These are phyloP conservation scores for Dothidotthia symphoricarpi DNA, from an alignment of 2,329 filamentous ascomycete species.

Conservation along the genomic window DNA sequence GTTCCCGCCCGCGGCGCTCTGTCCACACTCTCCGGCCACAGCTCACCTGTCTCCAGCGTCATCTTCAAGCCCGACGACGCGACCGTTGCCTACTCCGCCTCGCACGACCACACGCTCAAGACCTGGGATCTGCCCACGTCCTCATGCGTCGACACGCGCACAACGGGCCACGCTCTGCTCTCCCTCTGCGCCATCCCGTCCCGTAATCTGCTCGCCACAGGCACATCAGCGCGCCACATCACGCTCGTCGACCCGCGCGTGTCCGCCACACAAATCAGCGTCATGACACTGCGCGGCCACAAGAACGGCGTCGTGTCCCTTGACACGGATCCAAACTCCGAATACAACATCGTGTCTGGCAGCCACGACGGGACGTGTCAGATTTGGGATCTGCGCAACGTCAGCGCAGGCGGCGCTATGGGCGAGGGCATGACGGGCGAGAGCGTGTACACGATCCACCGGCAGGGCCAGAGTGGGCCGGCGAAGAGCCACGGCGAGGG, in stretches of 20 bases:
- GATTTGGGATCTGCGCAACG: slow-evolving; percentile 87
- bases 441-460: slow-evolving; percentile 73
- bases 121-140: slow-evolving; percentile 88
- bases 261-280: slow-evolving; percentile 70
- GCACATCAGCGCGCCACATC: slow-evolving; percentile 82
- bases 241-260: slow-evolving; percentile 89
- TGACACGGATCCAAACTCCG: slow-evolving; percentile 62
- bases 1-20: slow-evolving; percentile 77
- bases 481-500: slow-evolving; percentile 70
- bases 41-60: slow-evolving; percentile 71
- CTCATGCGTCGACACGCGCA: slow-evolving; percentile 74
- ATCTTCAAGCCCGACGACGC: slow-evolving; percentile 82
- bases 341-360: slow-evolving; percentile 82
- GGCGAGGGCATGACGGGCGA: slow-evolving; percentile 58
- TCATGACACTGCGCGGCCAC: slow-evolving; percentile 90
- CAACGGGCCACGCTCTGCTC: slow-evolving; percentile 79
- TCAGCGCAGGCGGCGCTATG: slow-evolving; percentile 56
- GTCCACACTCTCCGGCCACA: slow-evolving; percentile 69
- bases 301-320: slow-evolving; percentile 68
- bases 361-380: slow-evolving; percentile 89
- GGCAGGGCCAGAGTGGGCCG: slow-evolving; percentile 63
- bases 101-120: slow-evolving; percentile 84
- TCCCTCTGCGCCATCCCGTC: slow-evolving; percentile 72
- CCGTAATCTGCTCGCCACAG: slow-evolving; percentile 65
- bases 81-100: slow-evolving; percentile 87